A percentile compares a stretch with the other conserved stretches of the same genome.
Conservation (phyloP, 345 rosid species). For the Eutrema japonicum region DNA sequence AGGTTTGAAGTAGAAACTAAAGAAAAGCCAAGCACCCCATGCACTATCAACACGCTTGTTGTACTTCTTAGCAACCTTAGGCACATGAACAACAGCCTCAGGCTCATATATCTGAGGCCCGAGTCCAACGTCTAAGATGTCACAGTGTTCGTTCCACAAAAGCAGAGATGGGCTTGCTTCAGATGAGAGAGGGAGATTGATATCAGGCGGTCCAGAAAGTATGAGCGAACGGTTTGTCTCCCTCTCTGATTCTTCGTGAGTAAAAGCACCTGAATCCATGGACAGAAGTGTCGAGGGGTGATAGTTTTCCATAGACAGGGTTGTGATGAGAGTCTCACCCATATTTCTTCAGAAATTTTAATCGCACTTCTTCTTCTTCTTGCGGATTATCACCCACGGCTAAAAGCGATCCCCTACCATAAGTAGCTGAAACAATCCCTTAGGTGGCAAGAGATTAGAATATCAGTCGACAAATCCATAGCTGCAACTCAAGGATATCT, state of each 20-base stretch:
- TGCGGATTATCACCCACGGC: slow-evolving; percentile 11
- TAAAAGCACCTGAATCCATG: slow-evolving; percentile 67
- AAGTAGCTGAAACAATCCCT: slow-evolving; percentile 17
- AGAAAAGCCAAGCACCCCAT: slow-evolving; percentile 91
- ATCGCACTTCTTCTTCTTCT: slow-evolving; percentile 13
- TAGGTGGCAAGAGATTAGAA: slow-evolving; percentile 22
- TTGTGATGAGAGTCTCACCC: slow-evolving; percentile 66
- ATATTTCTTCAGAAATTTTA: slow-evolving; percentile 33
- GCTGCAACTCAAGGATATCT: slow-evolving; percentile 59
- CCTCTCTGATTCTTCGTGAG: slow-evolving; percentile 68
- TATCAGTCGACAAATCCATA: slow-evolving; percentile 72
- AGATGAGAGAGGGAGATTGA: slow-evolving; percentile 69
- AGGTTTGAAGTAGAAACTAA: slow-evolving; percentile 74
- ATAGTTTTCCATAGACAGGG: slow-evolving; percentile 71
- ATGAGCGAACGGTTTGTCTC: slow-evolving; percentile 57
- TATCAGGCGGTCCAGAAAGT: slow-evolving; percentile 68
- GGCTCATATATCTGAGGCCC: slow-evolving; percentile 65
- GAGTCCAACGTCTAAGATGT: slow-evolving; percentile 63
- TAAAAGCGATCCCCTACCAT: slow-evolving; percentile 23
- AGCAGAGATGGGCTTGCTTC: slow-evolving; percentile 62
- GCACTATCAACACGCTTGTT: slow-evolving; percentile 66
- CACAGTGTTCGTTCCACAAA: slow-evolving; percentile 67
- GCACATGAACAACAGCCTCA: slow-evolving; percentile 57
- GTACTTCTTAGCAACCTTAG: slow-evolving; percentile 66
- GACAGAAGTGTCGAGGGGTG: slow-evolving; percentile 75